These are phyloP conservation scores for Cladosporium sp. DNA, from an alignment of 2,329 filamentous ascomycete genomes.

Conservation along the genomic window DNA sequence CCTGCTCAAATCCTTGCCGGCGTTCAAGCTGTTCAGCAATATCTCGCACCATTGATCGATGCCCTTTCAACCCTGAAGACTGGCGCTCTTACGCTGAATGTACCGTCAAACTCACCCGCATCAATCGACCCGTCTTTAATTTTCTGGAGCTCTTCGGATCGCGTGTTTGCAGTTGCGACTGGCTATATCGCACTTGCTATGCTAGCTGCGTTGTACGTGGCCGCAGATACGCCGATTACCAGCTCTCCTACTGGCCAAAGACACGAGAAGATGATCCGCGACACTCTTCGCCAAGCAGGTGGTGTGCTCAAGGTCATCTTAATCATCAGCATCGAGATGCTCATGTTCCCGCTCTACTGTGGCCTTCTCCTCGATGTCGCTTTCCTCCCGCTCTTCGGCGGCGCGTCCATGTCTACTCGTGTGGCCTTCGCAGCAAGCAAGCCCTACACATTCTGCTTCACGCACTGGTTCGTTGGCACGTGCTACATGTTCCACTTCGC, in stretches of 20 bases:
- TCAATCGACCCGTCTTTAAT: constrained; percentile 35
- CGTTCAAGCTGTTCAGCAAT: constrained; percentile 15
- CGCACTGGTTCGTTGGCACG: constrained; percentile 98
- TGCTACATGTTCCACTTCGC: constrained; percentile 99
- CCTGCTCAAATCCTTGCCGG: constrained; percentile 1
- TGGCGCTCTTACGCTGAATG: constrained; percentile 21
- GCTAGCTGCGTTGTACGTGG: constrained; percentile 74
- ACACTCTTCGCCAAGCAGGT: constrained; percentile 84
- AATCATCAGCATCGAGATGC: constrained; percentile 99
- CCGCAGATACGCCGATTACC: constrained; percentile 67
- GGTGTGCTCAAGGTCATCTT: constrained; percentile 97
- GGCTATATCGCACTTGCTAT: constrained; percentile 77
- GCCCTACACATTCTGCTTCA: constrained; percentile 86
- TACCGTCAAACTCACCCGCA: constrained; percentile 3
- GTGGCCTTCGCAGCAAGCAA: constrained; percentile 72
- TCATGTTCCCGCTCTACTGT: constrained; percentile 93
- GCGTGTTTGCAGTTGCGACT: constrained; percentile 68
- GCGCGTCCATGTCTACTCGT: constrained; percentile 71
- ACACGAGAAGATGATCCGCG: constrained; percentile 71
- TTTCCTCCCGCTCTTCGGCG: constrained; percentile 81
- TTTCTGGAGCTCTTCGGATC: constrained; percentile 50
- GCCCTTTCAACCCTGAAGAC: constrained; percentile 19
- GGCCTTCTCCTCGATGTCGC: constrained; percentile 85
- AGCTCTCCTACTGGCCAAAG: constrained; percentile 50
- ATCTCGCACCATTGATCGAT: constrained; percentile 18